phyloP scores from a whole-genome alignment of 2,329 filamentous ascomycete species.

The Byssochlamys sp. region DNA sequence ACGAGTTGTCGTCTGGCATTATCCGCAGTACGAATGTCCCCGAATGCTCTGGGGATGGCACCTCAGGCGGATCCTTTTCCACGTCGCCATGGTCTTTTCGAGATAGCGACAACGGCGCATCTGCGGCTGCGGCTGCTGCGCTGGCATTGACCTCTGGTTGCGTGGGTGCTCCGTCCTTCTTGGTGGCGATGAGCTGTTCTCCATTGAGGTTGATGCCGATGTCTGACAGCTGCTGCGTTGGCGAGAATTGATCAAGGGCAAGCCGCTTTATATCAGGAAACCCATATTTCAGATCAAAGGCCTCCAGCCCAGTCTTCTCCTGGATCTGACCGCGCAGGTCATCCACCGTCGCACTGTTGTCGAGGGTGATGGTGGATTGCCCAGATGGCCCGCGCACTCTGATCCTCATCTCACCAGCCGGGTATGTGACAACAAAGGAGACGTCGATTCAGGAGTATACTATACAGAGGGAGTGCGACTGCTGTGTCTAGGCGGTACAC shows the following conservation, averaged over 20 bases:
- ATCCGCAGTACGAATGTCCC: constrained; percentile 66
- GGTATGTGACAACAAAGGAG: background rate
- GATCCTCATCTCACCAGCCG: constrained; percentile 52
- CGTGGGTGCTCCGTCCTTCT: constrained; percentile 25
- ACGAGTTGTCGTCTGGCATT: constrained; percentile 95
- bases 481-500: background rate
- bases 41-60: constrained; percentile 47
- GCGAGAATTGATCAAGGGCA: constrained; percentile 46
- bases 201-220: constrained; percentile 56
- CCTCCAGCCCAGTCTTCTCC: constrained; percentile 53
- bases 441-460: background rate
- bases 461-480: background rate
- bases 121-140: constrained; percentile 5
- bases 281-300: constrained; percentile 72
- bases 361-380: constrained; percentile 58
- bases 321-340: constrained; percentile 36
- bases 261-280: constrained; percentile 65
- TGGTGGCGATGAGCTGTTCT: constrained; percentile 57
- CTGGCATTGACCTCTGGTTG: constrained; percentile 5
- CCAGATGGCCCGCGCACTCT: constrained; percentile 67
- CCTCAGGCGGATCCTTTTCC: constrained; percentile 52
- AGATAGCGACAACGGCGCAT: constrained; percentile 25
- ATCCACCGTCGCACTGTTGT: constrained; percentile 51
- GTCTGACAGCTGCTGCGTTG: constrained; percentile 42
- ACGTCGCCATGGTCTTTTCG: constrained; percentile 33